A percentile compares a stretch with the other conserved stretches of the same genome.
phyloP scores from a whole-genome alignment of 2,329 filamentous ascomycete species.

The Bipolaris zeicola region DNA sequence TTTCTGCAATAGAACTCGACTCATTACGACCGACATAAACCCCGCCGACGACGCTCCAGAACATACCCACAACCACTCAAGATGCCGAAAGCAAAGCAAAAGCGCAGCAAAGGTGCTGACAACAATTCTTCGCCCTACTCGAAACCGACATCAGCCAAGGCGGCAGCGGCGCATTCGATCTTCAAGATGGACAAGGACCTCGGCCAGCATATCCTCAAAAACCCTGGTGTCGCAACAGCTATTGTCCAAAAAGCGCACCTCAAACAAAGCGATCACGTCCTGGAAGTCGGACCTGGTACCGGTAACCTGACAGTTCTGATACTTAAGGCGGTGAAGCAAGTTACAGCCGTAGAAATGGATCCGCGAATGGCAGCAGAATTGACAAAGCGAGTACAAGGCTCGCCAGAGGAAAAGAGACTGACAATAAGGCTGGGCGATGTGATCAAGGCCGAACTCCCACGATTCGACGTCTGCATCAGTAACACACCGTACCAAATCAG shows the following conservation, averaged over 20 bases:
- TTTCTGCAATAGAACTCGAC: not conserved
- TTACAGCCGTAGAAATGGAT: conserved; percentile 89
- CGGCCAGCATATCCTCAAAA: conserved; percentile 91
- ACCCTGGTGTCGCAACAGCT: conserved; percentile 79
- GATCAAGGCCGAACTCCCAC: conserved; percentile 80
- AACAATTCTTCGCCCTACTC: conserved; percentile 52
- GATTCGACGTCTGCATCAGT: conserved; percentile 80
- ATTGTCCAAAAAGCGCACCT: conserved; percentile 87
- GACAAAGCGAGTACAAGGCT: conserved; percentile 90
- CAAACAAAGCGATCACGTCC: conserved; percentile 84
- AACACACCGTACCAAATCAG: conserved; percentile 84
- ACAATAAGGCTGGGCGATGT: conserved; percentile 91
- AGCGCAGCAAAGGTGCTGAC: conserved; percentile 37
- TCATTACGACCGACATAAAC: not conserved
- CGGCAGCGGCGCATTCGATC: conserved; percentile 72
- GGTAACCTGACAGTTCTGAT: conserved; percentile 90
- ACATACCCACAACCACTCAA: conserved; percentile 16
- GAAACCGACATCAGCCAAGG: conserved; percentile 52
- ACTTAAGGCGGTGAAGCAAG: conserved; percentile 81
- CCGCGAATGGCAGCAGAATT: conserved; percentile 96
- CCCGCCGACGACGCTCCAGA: not conserved
- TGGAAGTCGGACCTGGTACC: conserved; percentile 90
- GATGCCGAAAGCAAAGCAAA: conserved; percentile 56
- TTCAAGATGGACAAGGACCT: conserved; percentile 97
- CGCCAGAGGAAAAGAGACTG: conserved; percentile 74